These are phyloP conservation scores for Camellia oleifera DNA, from an alignment of 179 eudicot genomes.

Conservation along the genomic window DNA sequence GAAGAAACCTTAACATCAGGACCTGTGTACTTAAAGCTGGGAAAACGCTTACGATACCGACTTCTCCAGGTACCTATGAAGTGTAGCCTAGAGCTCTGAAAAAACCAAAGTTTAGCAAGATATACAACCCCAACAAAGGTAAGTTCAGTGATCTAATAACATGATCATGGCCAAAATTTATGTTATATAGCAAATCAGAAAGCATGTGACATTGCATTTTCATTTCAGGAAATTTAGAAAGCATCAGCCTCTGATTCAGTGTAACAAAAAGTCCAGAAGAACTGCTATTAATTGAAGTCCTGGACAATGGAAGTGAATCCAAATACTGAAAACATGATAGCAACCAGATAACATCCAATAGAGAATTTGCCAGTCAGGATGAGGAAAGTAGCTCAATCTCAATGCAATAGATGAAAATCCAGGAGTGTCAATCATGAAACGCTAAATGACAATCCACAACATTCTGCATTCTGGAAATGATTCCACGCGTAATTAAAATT, in stretches of 20 bases:
- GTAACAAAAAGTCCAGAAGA: neutral
- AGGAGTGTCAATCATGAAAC: neutral
- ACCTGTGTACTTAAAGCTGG: slow-evolving; percentile 29
- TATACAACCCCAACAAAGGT: neutral
- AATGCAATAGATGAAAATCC: neutral
- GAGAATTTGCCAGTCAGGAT: neutral
- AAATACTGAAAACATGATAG: neutral
- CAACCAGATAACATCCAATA: slow-evolving; percentile 1
- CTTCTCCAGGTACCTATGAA: slow-evolving; percentile 98
- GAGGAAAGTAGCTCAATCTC: neutral
- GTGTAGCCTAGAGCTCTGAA: slow-evolving; percentile 90
- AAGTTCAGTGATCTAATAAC: neutral
- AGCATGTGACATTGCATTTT: neutral
- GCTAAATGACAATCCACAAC: slow-evolving; percentile 1
- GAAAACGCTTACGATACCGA: slow-evolving; percentile 83
- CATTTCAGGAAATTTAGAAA: neutral
- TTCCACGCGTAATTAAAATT: neutral
- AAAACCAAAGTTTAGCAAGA: slow-evolving; percentile 16
- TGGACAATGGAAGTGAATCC: neutral
- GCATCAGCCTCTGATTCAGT: neutral
- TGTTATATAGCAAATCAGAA: neutral
- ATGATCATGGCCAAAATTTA: neutral
- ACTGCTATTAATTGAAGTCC: neutral
- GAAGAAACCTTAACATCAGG: slow-evolving; percentile 34
- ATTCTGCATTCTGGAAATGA: neutral